Percentiles rank a stretch among this genome's conserved stretches.
Conservation (phyloP, 192 early-diverging fungal species). For the Mortierella antarctica region DNA sequence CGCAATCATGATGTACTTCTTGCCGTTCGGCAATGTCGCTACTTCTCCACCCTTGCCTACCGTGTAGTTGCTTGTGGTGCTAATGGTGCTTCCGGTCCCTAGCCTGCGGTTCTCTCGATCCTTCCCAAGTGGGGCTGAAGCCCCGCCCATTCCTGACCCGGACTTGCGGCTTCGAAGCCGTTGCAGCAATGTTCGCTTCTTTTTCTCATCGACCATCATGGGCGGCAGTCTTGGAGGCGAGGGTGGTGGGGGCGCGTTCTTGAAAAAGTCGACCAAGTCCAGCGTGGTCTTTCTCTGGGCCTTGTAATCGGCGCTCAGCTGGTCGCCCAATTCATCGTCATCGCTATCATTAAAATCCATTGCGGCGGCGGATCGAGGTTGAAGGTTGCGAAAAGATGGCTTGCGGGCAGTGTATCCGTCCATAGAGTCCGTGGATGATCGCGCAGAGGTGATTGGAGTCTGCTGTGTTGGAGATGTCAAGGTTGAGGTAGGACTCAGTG, state of each 20-base stretch:
- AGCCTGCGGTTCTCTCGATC: background rate
- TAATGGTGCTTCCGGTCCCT: background rate
- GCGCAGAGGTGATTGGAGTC: background rate
- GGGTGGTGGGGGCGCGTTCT: slow-evolving; percentile 26
- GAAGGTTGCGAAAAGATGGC: slow-evolving; percentile 24
- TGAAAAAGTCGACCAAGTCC: slow-evolving; percentile 47
- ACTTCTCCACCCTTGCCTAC: background rate
- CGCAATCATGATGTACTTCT: slow-evolving; percentile 52
- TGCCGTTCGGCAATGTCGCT: slow-evolving; percentile 40
- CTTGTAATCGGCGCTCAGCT: slow-evolving; percentile 31
- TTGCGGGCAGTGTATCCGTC: background rate
- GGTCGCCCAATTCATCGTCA: slow-evolving; percentile 15
- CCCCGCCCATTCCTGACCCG: background rate
- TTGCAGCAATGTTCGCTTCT: slow-evolving; percentile 37
- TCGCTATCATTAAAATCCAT: slow-evolving; percentile 34
- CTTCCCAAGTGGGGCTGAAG: too few species aligned
- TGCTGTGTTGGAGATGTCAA: background rate
- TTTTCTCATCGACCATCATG: slow-evolving; percentile 31
- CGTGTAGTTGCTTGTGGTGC: background rate
- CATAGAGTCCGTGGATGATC: too few species aligned
- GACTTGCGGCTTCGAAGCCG: slow-evolving; percentile 26
- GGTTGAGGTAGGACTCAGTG: too few species aligned
- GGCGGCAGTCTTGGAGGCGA: slow-evolving; percentile 6
- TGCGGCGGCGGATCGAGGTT: slow-evolving; percentile 33
- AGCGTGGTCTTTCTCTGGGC: slow-evolving; percentile 17